Percentiles rank a stretch among this genome's conserved stretches.
Conservation (phyloP, 345 rosid species). For the Salix caprea region DNA sequence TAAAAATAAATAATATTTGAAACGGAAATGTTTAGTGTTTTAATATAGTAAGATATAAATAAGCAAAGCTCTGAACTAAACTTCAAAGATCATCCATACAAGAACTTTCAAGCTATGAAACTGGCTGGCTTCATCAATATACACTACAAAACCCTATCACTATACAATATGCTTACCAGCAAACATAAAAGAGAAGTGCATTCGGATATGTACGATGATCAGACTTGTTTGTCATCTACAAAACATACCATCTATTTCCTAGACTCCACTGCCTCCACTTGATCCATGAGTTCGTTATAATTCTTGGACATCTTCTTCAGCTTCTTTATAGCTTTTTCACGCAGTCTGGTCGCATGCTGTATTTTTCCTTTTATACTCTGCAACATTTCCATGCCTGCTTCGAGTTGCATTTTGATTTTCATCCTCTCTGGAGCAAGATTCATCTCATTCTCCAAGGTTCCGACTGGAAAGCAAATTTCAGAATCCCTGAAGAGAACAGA, state of each 20-base stretch:
- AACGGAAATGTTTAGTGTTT: neutral
- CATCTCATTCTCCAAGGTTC: neutral
- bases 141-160: too few relatives aligned
- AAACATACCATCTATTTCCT: too few relatives aligned
- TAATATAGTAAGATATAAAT: too few relatives aligned
- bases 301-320: neutral
- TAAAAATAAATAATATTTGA: too few relatives aligned
- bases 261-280: neutral
- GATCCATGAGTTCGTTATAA: neutral
- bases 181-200: too few relatives aligned
- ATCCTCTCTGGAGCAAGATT: neutral
- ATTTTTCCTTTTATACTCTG: neutral
- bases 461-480: slow-evolving; percentile 39
- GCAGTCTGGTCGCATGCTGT: neutral
- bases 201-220: too few relatives aligned
- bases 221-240: too few relatives aligned
- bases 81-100: too few relatives aligned
- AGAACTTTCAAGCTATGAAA: too few relatives aligned
- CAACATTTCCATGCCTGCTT: slow-evolving; percentile 6
- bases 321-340: slow-evolving; percentile 7
- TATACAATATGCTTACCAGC: too few relatives aligned
- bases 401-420: neutral
- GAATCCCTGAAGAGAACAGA: slow-evolving; percentile 32
- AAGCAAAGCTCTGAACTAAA: too few relatives aligned
- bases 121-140: too few relatives aligned